Base-by-base conservation (phyloP, 2,329 filamentous ascomycete genomes). In the Aureobasidium vineae region DNA sequence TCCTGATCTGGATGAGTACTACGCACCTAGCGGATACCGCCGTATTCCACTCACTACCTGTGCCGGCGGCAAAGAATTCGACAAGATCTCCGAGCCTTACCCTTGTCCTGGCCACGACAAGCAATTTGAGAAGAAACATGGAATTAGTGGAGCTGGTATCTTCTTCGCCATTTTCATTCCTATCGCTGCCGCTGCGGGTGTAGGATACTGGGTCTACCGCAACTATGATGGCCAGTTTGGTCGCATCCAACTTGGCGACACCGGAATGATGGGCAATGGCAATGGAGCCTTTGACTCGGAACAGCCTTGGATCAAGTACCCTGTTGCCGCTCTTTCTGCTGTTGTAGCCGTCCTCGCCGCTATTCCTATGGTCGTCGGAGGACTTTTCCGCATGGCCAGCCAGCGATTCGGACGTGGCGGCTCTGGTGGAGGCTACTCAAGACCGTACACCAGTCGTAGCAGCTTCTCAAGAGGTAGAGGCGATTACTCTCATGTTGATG, bases 141-240 rank as follows among this genome's bases (percentile, higher is more conserved):
- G 90, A 61, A 85, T 87, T 8, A 87, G 88, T 16, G 91, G 87
- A 28, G 81, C 89, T 50, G 90, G 83, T 41, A 85, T 99, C 66
- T 96, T 98, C 84, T 89, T 98, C 70, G 91, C 91, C 60, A 86
- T 98, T 63, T 77, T 91, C 10, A 79, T 94, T 5, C 92, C 94
- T 0, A 83, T 98, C 67, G 83, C 79, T 1, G 80, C 88, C 0
- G 94, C 95, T 1, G 84, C 81, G 0, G 88, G 82, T 5, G 83
- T 89, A 16, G 95, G 95, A 45, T 97, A 90, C 82, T 97, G 88
- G 78, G 88, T 94, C 23, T 97, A 88, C 82, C 85, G 82, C 68
- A 90, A 90, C 78, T 97, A 91, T 91, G 88, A 88, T 72, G 87
- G 88, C 77, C 96, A 96, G 75, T 96, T 98, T 75, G 95, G 95